Evolutionary conservation across 139 green algal genomes (phyloP).

Genomic region (Coelastrella sp.): DNA sequence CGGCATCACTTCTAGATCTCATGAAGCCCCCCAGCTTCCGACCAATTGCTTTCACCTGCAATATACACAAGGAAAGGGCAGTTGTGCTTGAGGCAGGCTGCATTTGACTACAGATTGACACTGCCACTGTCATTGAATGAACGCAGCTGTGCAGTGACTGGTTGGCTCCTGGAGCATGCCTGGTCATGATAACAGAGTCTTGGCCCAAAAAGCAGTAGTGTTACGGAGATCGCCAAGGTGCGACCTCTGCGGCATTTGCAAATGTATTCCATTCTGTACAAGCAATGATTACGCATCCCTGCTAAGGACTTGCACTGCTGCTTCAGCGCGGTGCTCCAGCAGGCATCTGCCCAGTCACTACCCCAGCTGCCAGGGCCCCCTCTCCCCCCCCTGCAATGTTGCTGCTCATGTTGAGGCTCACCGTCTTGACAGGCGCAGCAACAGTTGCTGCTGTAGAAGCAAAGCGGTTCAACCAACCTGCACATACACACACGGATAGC

Average conservation of each 20-base stretch:
- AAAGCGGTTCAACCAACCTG: conserved; percentile 79
- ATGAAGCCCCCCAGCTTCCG: conserved; percentile 22
- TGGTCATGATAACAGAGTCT: too few relatives aligned
- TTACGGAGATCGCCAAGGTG: too few relatives aligned
- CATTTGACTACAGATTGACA: neutral
- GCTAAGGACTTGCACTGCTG: too few relatives aligned
- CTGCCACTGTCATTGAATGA: too few relatives aligned
- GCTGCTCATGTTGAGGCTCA: neutral
- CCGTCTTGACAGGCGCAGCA: conserved; percentile 46
- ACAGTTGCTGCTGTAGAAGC: conserved; percentile 63
- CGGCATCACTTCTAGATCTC: too few relatives aligned
- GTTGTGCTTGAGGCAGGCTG: neutral
- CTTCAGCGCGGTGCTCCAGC: too few relatives aligned
- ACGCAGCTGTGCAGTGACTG: neutral
- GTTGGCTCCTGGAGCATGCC: neutral
- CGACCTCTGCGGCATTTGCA: too few relatives aligned
- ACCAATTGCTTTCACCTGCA: conserved; percentile 38
- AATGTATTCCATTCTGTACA: too few relatives aligned
- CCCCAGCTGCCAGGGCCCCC: too few relatives aligned
- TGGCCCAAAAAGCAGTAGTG: too few relatives aligned
- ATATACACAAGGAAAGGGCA: neutral
- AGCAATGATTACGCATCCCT: too few relatives aligned
- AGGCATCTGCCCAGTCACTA: too few relatives aligned
- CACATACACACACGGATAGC: neutral
- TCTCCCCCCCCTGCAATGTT: neutral